phyloP scores from a whole-genome alignment of 345 rosid species.

The Eucalyptus regnans region DNA sequence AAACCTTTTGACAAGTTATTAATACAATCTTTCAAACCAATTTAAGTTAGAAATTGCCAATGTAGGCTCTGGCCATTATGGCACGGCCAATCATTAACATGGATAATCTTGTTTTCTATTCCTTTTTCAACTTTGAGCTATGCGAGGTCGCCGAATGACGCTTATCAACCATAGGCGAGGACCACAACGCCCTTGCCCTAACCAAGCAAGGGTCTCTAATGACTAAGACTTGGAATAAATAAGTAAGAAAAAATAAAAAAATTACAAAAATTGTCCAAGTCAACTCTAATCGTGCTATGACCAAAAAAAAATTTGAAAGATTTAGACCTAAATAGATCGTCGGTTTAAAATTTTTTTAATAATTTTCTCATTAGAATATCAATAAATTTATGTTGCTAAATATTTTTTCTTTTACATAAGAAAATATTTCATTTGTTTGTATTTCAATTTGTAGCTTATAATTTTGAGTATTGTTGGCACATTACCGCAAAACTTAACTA shows the following conservation, averaged over 20 bases:
- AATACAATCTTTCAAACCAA: too few relatives aligned
- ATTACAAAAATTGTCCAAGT: too few relatives aligned
- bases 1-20: too few relatives aligned
- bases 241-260: background rate
- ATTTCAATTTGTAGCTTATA: background rate
- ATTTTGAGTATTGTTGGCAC: background rate
- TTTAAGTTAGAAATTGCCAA: too few relatives aligned
- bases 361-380: background rate
- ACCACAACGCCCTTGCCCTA: too few relatives aligned
- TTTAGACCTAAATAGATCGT: background rate
- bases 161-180: too few relatives aligned
- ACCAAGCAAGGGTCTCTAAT: too few relatives aligned
- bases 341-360: rapidly evolving
- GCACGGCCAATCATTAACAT: rapidly evolving
- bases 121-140: background rate
- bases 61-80: rapidly evolving
- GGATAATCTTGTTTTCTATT: too few relatives aligned
- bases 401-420: background rate
- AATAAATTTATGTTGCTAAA: background rate
- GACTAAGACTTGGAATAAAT: too few relatives aligned
- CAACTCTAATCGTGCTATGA: rapidly evolving
- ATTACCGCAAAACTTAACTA: background rate
- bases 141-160: background rate
- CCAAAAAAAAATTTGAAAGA: background rate
- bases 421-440: background rate